Evolutionary conservation across 2,329 filamentous ascomycete genomes (phyloP), one percentile per base, ranked within the genome.

Genomic region (Cryphonectria carpinicola): DNA sequence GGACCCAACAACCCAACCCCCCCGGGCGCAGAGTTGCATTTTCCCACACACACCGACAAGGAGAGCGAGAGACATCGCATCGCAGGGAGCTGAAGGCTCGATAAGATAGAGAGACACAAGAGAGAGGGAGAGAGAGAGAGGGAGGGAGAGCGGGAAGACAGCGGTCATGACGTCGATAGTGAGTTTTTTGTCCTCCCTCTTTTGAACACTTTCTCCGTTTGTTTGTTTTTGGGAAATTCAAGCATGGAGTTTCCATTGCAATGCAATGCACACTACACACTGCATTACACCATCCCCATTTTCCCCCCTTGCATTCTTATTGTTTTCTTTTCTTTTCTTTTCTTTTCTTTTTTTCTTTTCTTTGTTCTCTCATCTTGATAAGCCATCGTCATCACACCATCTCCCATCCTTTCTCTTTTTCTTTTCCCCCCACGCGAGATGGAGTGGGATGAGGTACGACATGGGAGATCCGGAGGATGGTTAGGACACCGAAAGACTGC

Each of bases 111-210:
- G 49, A n/a, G 46, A 32, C 32, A 32, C 4, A 22, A 49, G 8
- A 19, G 46, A 22, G 28, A 28, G 28, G 0, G 32, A 4, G 8
- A 19, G 46, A 32, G 32, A 4, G 32, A 32, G 49, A n/a, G 46
- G 7, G 46, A 49, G 2, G 2, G 41, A 43, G 14, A 3, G 46
- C 10, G 46, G 46, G 8, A 19, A 19, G 46, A n/a, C 46, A 63
- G 61, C 61, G 68, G 73, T 74, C 76, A 79, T 79, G 78, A 78
- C 78, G 76, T 79, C 77, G 71, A 79, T 79, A 73, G 78, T 79
- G 70, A 78, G 78, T 78, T 69, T 43, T 35, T 35, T 66, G 54
- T 63, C 64, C 63, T 54, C 56, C 63, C 41, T 62, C 46, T 54
- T 65, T 66, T n/a, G 43, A 41, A 32, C 22, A 19, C 65, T 22